Conservation (phyloP, 495 filamentous ascomycete species). For the Neurospora intermedia region DNA sequence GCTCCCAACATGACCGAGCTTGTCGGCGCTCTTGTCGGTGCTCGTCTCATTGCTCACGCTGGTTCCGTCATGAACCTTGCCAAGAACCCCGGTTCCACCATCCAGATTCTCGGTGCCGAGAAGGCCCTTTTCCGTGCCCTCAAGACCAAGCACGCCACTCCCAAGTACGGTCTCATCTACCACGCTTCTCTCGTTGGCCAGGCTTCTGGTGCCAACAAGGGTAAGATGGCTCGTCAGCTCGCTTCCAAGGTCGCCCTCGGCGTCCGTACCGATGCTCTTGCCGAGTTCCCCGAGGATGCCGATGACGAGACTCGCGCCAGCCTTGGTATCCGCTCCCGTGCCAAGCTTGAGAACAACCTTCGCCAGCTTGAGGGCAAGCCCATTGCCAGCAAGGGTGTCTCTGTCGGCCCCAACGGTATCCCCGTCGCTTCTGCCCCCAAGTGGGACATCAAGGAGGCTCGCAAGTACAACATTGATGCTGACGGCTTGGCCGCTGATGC, state of each 20-base stretch:
- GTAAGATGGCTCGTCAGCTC: conserved; percentile 95
- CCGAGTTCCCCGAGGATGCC: conserved; percentile 59
- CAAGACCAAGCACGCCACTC: conserved; percentile 98
- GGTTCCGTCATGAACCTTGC: conserved; percentile 92
- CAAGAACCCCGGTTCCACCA: conserved; percentile 90
- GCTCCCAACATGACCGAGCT: conserved; percentile 92
- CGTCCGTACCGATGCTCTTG: conserved; percentile 84
- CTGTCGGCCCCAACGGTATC: conserved; percentile 63
- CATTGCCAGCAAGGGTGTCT: conserved; percentile 60
- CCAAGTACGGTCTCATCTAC: conserved; percentile 98
- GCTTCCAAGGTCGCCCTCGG: conserved; percentile 87
- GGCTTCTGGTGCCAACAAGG: conserved; percentile 95
- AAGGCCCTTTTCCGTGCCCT: conserved; percentile 97
- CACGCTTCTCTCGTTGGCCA: conserved; percentile 95
- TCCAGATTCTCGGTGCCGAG: conserved; percentile 97
- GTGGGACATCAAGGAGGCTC: conserved; percentile 86
- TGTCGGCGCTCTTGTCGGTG: conserved; percentile 89
- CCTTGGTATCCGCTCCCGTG: conserved; percentile 61
- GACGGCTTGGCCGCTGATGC: conserved; percentile 73
- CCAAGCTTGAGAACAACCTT: conserved; percentile 76
- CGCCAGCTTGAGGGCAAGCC: conserved; percentile 85
- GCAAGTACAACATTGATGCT: conserved; percentile 91
- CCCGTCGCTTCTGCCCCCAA: conserved; percentile 49
- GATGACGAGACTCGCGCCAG: conserved; percentile 79
- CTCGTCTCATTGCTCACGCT: conserved; percentile 88